Conservation (phyloP, 257 asterid genomes). For the Echium plantagineum region DNA sequence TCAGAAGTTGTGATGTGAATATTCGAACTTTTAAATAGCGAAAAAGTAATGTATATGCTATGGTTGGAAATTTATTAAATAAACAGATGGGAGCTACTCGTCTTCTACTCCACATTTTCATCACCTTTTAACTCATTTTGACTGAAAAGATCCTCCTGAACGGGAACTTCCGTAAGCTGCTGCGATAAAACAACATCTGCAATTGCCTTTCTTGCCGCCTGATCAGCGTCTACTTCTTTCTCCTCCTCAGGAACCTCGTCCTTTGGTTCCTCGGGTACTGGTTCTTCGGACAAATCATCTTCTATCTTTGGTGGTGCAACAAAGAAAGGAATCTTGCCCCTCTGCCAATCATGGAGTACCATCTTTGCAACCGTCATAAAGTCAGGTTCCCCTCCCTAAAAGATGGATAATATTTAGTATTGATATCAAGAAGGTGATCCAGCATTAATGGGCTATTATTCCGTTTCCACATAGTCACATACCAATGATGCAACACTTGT, state of each 20-base stretch:
- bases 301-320: constrained; percentile 65
- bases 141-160: constrained; percentile 53
- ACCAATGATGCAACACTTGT: no score
- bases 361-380: constrained; percentile 78
- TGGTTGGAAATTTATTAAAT: no score
- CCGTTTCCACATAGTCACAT: no score
- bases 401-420: no score
- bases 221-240: constrained; percentile 22
- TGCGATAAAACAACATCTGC: constrained; percentile 55
- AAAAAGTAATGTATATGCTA: no score
- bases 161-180: constrained; percentile 53
- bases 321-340: constrained; percentile 80
- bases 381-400: constrained; percentile 96
- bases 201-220: constrained; percentile 41
- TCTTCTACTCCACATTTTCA: background rate
- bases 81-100: no score
- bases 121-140: constrained; percentile 55
- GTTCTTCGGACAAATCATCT: constrained; percentile 20
- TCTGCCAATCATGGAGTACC: constrained; percentile 93
- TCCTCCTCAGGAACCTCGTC: constrained; percentile 19
- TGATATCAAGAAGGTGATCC: no score
- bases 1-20: no score
- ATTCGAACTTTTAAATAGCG: no score
- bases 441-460: no score
- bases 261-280: constrained; percentile 16